A percentile compares a stretch with the other conserved stretches of the same genome.
Evolutionary conservation across 257 asterid genomes (phyloP).

Genomic region (Eustoma russellianum): DNA sequence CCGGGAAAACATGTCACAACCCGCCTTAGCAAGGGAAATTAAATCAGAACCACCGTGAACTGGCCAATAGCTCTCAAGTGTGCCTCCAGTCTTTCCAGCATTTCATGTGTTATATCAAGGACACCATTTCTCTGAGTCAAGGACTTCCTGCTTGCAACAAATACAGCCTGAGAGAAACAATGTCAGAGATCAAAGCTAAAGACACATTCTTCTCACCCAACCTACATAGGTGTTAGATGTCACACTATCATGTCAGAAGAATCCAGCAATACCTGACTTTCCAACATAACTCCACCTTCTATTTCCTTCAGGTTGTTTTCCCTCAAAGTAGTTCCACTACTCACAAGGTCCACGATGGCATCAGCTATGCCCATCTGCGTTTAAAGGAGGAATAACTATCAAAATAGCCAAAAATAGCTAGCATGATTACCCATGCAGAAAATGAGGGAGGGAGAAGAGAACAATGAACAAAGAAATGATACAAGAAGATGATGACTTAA

Average conservation of each 20-base stretch:
- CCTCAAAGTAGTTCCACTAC: slow-evolving; percentile 92
- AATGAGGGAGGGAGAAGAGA: background rate
- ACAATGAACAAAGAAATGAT: too few species aligned
- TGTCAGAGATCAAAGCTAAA: slow-evolving; percentile 3
- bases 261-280: slow-evolving; percentile 65
- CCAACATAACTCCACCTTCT: slow-evolving; percentile 79
- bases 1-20: slow-evolving; percentile 7
- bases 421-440: background rate
- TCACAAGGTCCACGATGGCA: slow-evolving; percentile 97
- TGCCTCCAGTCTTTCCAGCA: slow-evolving; percentile 96
- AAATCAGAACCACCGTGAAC: slow-evolving; percentile 57
- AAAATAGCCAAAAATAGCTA: background rate
- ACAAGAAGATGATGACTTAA: background rate
- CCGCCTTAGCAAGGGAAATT: background rate
- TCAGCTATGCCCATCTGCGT: slow-evolving; percentile 96
- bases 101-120: slow-evolving; percentile 82
- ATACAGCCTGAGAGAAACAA: slow-evolving; percentile 56
- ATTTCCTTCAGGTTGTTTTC: slow-evolving; percentile 95
- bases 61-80: slow-evolving; percentile 79
- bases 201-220: too few species aligned
- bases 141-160: slow-evolving; percentile 87
- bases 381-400: background rate
- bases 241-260: too few species aligned
- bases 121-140: slow-evolving; percentile 67
- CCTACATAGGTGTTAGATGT: background rate